Conservation (phyloP, 2,329 filamentous ascomycete species). For the Chlorencoelia australis region DNA sequence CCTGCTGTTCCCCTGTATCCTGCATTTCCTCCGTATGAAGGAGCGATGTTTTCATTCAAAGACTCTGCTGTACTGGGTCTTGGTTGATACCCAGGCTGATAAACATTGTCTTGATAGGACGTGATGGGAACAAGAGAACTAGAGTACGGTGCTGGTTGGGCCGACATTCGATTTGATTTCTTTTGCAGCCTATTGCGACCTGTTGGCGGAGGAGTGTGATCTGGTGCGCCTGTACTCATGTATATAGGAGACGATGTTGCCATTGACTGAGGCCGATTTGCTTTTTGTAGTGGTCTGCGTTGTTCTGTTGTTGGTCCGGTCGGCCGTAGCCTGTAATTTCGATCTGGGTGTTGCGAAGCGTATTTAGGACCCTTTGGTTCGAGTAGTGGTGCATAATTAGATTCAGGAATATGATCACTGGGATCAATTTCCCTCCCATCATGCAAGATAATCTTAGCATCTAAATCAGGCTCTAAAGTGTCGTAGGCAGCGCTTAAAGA, state of each 20-base stretch:
- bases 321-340: constrained; percentile 35
- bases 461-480: constrained; percentile 35
- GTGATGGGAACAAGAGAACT: constrained; percentile 23
- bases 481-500: constrained; percentile 24
- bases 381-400: constrained; percentile 25
- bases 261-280: constrained; percentile 40
- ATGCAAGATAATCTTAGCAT: constrained; percentile 63
- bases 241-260: constrained; percentile 15
- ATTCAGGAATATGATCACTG: constrained; percentile 66
- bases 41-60: constrained; percentile 20
- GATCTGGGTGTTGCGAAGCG: constrained; percentile 26
- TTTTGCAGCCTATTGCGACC: constrained; percentile 56
- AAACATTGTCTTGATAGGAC: constrained; percentile 23
- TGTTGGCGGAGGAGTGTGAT: constrained; percentile 29
- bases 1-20: constrained; percentile 27
- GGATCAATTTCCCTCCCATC: constrained; percentile 72
- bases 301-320: constrained; percentile 42
- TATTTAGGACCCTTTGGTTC: constrained; percentile 40
- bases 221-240: constrained; percentile 26
- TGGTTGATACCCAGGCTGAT: constrained; percentile 11
- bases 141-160: constrained; percentile 18
- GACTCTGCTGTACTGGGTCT: constrained; percentile 22
- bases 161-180: constrained; percentile 33
- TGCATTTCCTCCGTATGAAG: constrained; percentile 21
- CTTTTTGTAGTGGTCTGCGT: constrained; percentile 39